Base-by-base conservation (phyloP, 1,284 basidiomycete genomes). In the Hymenochaete sp. region DNA sequence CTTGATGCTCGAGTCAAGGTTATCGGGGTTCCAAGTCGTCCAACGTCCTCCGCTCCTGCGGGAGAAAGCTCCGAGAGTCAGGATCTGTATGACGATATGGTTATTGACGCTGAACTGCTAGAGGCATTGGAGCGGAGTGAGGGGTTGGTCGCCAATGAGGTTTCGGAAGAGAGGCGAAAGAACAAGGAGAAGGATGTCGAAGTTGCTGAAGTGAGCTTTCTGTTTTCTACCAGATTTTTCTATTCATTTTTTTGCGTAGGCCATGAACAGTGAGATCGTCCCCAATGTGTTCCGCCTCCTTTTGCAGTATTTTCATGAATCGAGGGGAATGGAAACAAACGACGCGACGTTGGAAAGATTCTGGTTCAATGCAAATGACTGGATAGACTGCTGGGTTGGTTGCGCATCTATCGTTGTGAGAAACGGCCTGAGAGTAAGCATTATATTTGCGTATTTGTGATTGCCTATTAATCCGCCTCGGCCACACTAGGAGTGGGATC, bases 371-470 rank as follows among this genome's bases (percentile, higher is more conserved):
- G 62, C 63, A 53, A 73, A 78, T 52, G 58, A 66, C 29, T 77
- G 88, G 63, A 72, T 90, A 16, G 76, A 81, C 51, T 83, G 80
- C 55, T 93, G 88, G 87, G 71, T 84, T 2, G 77, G 80, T 6
- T 91, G 84, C 55, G 79, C 75, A 0, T 70, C 72, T 28, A 73
- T 88, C 18, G 58, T 84, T 9, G 76, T 87, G 7, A 73, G 77
- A 45, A 79, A 81, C 49, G 67, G 68, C 9, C 61, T 68, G 48
- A 64, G 67, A 55, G 80, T 79, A 46, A 54, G 66, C 55, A 8
- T 11, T 38, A 16, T 5, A 4, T 11, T 19, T 42, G 18, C 47
- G 51, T 51, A 53, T 55, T 25, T 22, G 44, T 48, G 32, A 19
- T 39, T n/a, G 32, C 5, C 6, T 51, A 28, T 18, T 36, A 25